Evolutionary conservation across 1,284 basidiomycete species (phyloP), one percentile per base, ranked within the genome.

Genomic region (Leucoagaricus sp.): DNA sequence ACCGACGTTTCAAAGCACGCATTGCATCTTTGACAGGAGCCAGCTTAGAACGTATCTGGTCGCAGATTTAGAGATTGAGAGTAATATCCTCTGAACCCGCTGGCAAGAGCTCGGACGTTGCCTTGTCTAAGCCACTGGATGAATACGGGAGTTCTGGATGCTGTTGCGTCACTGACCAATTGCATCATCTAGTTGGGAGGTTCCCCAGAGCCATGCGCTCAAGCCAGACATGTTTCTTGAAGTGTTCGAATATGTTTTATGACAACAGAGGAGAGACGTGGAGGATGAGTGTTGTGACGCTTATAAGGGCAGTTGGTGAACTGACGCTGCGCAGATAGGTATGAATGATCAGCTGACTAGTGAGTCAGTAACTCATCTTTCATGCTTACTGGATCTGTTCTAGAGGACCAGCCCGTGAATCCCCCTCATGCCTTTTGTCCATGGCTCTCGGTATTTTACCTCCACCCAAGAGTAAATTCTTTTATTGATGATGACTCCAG

Each of bases 11-110:
- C 66, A 99, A 80, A 34, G 91, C 86, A 60, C 90, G 89, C 87
- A 96, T 92, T 1, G 96, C 92, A 60, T 91, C 87, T 70, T 91
- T 91, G 9, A 95, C 87, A 23, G 84, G 83, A 0, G 92, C 91
- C 40, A 90, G 86, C 76, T 96, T 96, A 15, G 94, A 94, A 55
- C 95, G 85, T 68, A 99, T 95, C 74, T 96, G 89, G 75, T 99
- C 96, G 63, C 94, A 95, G 78, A 98, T 93, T 69, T 98, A 95
- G 60, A 99, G 88, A 67, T 94, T 94, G 62, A 95, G 81, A 2
- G 93, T 93, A 44, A 98, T 96, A 71, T 98, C 95, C 71, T 96
- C 94, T 53, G 83, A 73, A 45, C 89, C 91, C 52, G 82, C 77
- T 40, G 94, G 93, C 50, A 94, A 75, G 29, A 94, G 79, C 71